These are phyloP conservation scores for Gomphus sp. DNA, from an alignment of 1,284 basidiomycete genomes.

Conservation along the genomic window DNA sequence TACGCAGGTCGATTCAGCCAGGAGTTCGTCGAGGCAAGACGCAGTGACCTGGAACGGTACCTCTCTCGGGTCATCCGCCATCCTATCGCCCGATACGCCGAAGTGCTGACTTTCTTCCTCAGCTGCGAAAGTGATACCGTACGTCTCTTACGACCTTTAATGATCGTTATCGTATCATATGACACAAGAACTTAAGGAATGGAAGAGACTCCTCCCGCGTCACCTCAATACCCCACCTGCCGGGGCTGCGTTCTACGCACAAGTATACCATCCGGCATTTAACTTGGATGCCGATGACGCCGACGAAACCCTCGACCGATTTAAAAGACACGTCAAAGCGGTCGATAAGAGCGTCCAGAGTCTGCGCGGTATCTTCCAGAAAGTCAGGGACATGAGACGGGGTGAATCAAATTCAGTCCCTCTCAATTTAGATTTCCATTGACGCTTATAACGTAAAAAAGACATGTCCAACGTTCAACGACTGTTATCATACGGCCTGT, in stretches of 20 bases:
- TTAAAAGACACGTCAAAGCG: constrained; percentile 54
- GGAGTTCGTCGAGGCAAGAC: constrained; percentile 74
- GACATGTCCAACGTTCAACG: constrained; percentile 70
- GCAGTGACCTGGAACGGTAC: constrained; percentile 75
- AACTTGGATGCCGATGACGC: constrained; percentile 71
- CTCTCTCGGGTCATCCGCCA: constrained; percentile 64
- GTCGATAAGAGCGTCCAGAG: constrained; percentile 61
- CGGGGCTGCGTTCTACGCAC: constrained; percentile 66
- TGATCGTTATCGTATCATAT: not conserved
- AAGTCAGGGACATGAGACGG: constrained; percentile 53
- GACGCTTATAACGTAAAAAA: constrained; percentile 30
- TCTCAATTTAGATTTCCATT: not conserved
- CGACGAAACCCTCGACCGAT: constrained; percentile 44
- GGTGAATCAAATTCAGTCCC: constrained; percentile 33
- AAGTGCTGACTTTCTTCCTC: constrained; percentile 76
- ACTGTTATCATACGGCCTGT: constrained; percentile 56
- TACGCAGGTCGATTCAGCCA: constrained; percentile 71
- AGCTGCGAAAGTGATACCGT: constrained; percentile 65
- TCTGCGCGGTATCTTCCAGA: constrained; percentile 50
- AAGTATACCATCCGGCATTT: constrained; percentile 77
- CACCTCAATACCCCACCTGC: constrained; percentile 51
- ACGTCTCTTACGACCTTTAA: constrained; percentile 19
- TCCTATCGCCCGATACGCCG: constrained; percentile 68
- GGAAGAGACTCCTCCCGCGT: constrained; percentile 55
- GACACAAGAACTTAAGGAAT: constrained; percentile 42